Percentiles rank a stretch among this genome's conserved stretches.
These are phyloP conservation scores for Malassezia japonica DNA, from an alignment of 1,284 basidiomycete genomes.

Conservation along the genomic window DNA sequence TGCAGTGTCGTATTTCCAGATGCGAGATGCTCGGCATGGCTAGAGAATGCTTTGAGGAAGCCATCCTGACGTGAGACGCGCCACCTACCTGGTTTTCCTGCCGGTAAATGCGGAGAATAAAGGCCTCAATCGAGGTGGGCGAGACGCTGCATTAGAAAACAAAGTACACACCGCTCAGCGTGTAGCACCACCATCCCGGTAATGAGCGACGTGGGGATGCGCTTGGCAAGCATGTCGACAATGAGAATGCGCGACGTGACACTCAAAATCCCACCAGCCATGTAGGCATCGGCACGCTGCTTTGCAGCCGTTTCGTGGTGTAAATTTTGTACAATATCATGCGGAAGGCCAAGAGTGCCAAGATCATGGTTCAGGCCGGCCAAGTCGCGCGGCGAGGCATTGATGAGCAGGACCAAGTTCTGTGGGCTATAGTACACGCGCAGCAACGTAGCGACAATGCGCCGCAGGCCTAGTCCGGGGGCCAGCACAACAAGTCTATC, in stretches of 20 bases:
- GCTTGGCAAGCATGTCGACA: slow-evolving; percentile 80
- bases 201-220: slow-evolving; percentile 72
- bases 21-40: slow-evolving; percentile 87
- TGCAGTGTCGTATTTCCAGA: slow-evolving; percentile 81
- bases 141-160: slow-evolving; percentile 58
- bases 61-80: slow-evolving; percentile 57
- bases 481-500: slow-evolving; percentile 52
- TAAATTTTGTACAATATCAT: slow-evolving; percentile 72
- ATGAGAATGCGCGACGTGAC: slow-evolving; percentile 89
- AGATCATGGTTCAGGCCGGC: slow-evolving; percentile 83
- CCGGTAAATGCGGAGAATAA: slow-evolving; percentile 40
- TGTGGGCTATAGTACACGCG: slow-evolving; percentile 80
- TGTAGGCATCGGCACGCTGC: slow-evolving; percentile 51
- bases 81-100: slow-evolving; percentile 25
- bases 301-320: slow-evolving; percentile 73
- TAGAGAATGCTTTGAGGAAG: slow-evolving; percentile 92
- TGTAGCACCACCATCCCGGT: slow-evolving; percentile 89
- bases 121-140: slow-evolving; percentile 51
- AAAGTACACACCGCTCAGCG: slow-evolving; percentile 56
- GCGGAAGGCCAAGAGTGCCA: slow-evolving; percentile 77
- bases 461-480: slow-evolving; percentile 37
- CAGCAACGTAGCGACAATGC: slow-evolving; percentile 38
- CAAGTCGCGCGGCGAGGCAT: slow-evolving; percentile 78
- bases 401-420: slow-evolving; percentile 69
- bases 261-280: slow-evolving; percentile 60